phyloP scores from a whole-genome alignment of 1,284 basidiomycete species.

The Boletus nobilissimus region DNA sequence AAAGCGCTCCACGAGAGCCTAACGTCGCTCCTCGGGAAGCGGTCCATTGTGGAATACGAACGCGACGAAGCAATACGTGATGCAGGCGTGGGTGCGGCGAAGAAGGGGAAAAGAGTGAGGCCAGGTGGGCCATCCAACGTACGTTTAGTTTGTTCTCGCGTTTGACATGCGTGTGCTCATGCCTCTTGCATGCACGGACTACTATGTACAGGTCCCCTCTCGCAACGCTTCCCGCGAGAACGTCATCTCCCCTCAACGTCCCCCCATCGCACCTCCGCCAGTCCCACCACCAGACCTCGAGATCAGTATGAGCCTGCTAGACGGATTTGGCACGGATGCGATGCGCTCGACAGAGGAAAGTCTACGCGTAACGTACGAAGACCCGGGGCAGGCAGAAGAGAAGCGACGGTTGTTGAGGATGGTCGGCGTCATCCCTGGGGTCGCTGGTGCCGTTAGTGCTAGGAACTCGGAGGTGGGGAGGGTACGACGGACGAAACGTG shows the following conservation, averaged over 20 bases:
- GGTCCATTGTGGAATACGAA: conserved; percentile 58
- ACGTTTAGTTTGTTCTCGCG: conserved; percentile 18
- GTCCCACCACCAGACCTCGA: conserved; percentile 40
- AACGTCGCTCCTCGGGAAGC: conserved; percentile 72
- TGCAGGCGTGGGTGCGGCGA: conserved; percentile 12
- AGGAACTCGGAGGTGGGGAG: too few species aligned
- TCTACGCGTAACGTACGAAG: conserved; percentile 72
- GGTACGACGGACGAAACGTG: too few species aligned
- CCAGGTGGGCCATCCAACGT: conserved; percentile 58
- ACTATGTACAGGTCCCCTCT: conserved; percentile 46
- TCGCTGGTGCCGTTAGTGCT: too few species aligned
- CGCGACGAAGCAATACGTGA: conserved; percentile 22
- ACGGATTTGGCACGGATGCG: conserved; percentile 30
- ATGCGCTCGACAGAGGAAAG: conserved; percentile 52
- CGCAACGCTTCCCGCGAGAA: conserved; percentile 50
- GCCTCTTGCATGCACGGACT: neutral
- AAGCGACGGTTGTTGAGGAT: conserved; percentile 57
- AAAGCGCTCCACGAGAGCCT: conserved; percentile 70
- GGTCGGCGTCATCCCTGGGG: neutral
- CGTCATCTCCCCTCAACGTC: conserved; percentile 28
- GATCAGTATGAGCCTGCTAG: conserved; percentile 39
- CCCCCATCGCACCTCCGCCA: neutral
- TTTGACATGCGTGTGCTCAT: neutral
- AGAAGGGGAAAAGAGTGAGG: conserved; percentile 55
- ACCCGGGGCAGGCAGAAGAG: conserved; percentile 69